Conservation (phyloP, 805 yeast genomes). For the Kodamaea kaohsiungensis region DNA sequence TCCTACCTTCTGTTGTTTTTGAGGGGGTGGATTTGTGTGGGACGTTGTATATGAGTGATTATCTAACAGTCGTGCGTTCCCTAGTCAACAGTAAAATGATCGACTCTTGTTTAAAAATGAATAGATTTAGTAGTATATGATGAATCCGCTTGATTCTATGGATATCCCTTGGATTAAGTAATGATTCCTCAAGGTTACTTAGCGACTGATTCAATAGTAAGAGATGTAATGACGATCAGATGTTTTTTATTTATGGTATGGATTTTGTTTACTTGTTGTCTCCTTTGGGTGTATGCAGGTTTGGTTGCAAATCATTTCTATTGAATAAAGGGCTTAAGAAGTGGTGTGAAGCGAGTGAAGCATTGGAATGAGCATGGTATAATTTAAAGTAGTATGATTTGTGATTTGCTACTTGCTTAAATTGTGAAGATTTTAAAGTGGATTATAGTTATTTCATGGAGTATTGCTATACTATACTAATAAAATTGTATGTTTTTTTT, state of each 20-base stretch:
- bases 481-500: too few species aligned
- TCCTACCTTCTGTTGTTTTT: not conserved
- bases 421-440: too few species aligned
- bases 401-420: too few species aligned
- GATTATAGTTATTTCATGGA: too few species aligned
- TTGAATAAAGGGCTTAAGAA: not conserved
- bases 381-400: too few species aligned
- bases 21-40: not conserved
- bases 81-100: not conserved
- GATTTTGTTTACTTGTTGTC: constrained; percentile 1
- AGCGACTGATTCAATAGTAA: not conserved
- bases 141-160: not conserved
- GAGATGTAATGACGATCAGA: not conserved
- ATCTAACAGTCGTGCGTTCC: not conserved
- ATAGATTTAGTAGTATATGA: not conserved
- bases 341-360: not conserved
- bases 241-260: not conserved
- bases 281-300: not conserved
- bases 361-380: too few species aligned
- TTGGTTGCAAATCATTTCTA: not conserved
- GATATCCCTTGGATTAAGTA: not conserved
- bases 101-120: not conserved
- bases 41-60: not conserved
- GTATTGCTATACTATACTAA: too few species aligned
- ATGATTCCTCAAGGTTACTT: not conserved